phyloP scores from a whole-genome alignment of 306 rosid species.

The Dicorynia guianensis region DNA sequence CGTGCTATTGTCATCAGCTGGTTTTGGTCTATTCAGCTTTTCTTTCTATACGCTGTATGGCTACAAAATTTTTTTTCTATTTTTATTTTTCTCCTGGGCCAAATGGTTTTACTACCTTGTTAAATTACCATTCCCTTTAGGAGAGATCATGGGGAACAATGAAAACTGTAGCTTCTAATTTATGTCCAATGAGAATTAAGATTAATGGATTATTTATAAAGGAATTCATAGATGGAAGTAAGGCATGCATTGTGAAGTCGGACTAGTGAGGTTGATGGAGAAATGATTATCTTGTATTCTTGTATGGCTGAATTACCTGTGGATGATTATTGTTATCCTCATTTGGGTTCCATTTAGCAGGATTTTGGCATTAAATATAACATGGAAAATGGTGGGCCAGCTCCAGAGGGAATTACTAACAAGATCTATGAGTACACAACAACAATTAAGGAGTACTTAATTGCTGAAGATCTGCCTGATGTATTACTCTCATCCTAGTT shows the following conservation, averaged over 20 bases:
- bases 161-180: constrained; percentile 4
- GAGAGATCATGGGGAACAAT: constrained; percentile 1
- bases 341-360: constrained; percentile 60
- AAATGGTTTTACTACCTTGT: constrained; percentile 10
- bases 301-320: constrained; percentile 20
- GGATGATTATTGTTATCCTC: constrained; percentile 20
- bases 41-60: not conserved
- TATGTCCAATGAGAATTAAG: constrained; percentile 25
- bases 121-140: constrained; percentile 28
- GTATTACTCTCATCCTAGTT: constrained; percentile 52
- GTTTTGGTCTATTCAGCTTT: not conserved
- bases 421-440: constrained; percentile 85
- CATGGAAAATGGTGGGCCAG: constrained; percentile 99
- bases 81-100: too few relatives aligned
- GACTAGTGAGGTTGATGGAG: not conserved
- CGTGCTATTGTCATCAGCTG: not conserved
- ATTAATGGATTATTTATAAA: constrained; percentile 30
- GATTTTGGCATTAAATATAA: constrained; percentile 98
- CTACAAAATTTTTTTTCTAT: not conserved
- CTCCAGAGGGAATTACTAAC: constrained; percentile 93
- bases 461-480: constrained; percentile 82
- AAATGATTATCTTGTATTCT: not conserved
- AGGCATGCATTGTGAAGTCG: constrained; percentile 15
- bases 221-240: constrained; percentile 21
- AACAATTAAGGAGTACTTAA: constrained; percentile 84